Base-by-base conservation (phyloP, 495 filamentous ascomycete species). In the Apiosordaria backusii region DNA sequence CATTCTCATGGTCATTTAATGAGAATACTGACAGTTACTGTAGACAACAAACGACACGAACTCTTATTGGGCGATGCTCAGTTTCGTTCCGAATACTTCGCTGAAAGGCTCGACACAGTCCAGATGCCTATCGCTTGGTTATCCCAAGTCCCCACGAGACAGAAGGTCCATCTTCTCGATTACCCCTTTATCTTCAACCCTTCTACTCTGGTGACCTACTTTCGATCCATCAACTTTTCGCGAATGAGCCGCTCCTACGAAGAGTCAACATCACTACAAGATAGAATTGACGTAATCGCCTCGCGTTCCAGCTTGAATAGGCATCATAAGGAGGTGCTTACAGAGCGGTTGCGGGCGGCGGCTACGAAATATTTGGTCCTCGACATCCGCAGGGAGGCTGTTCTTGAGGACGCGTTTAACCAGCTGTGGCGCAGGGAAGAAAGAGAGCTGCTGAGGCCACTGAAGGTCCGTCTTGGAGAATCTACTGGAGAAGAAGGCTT, bases 401-500 rank as follows among this genome's bases (percentile, higher is more conserved):
- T 94, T 1, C 78, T 99, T 0, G 73, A 82, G 10, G 92, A 97
- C 77, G 88, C 93, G 1, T 86, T 97, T 61, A 87, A 97, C 71
- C 91, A 96, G 72, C 82, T 98, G 13, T 97, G 93, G 91, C 83
- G 90, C 50, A 85, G 92, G 52, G 88, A 96, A 76, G 86, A 87
- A 68, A 85, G 91, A 25, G 91, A 97, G 76, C 80, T 98, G 4
- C 81, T 92, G 76, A 85, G 89, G 29, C 95, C 95, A 0, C 79
- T 99, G 26, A 97, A 96, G 67, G 90, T 99, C 27, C 87, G 90
- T 55, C 87, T 98, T 68, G 92, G 91, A 4, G 89, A 90, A 72
- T 83, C 87, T 22, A 83, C 84, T 65, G 92, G 92, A 18, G 95
- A 97, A 77, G 89, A 96, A 71, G 95, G 95, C 1, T 83, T 94